A percentile compares a stretch with the other conserved stretches of the same genome.
phyloP scores from a whole-genome alignment of 2,329 filamentous ascomycete species.

The Cryphonectria nitschkei region DNA sequence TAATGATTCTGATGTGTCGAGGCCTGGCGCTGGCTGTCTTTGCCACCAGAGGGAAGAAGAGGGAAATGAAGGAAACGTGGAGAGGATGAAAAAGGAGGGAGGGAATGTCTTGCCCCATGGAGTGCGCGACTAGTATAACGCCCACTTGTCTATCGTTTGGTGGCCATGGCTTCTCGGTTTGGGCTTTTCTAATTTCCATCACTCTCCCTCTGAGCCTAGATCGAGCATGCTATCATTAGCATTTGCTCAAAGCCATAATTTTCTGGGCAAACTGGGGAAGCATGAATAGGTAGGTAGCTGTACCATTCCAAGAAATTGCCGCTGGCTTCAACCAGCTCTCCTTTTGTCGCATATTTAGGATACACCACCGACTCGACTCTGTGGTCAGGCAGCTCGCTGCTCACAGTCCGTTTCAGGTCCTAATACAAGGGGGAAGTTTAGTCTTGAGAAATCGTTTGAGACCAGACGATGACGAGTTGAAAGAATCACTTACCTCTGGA shows the following conservation, averaged over 20 bases:
- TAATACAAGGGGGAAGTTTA: slow-evolving; percentile 27
- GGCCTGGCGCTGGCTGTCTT: neutral
- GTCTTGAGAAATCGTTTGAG: neutral
- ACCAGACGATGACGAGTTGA: too few relatives aligned
- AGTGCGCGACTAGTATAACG: slow-evolving; percentile 80
- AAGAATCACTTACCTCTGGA: slow-evolving; percentile 49
- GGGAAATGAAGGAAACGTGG: too few relatives aligned
- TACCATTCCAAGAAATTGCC: slow-evolving; percentile 53
- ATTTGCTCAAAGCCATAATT: neutral
- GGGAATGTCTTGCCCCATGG: slow-evolving; percentile 62
- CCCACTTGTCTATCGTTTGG: slow-evolving; percentile 80
- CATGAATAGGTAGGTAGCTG: neutral
- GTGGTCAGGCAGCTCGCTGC: slow-evolving; percentile 62
- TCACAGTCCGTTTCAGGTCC: slow-evolving; percentile 62
- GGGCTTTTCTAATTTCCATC: slow-evolving; percentile 74
- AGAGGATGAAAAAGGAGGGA: neutral
- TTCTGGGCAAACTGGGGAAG: neutral
- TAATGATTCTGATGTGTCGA: neutral
- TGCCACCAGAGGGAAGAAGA: neutral
- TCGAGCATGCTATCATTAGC: slow-evolving; percentile 5
- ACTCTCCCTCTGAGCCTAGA: slow-evolving; percentile 79
- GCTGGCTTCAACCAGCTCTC: slow-evolving; percentile 61
- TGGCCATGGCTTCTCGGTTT: slow-evolving; percentile 72
- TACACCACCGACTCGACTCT: slow-evolving; percentile 66
- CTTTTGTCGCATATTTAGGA: slow-evolving; percentile 73